Base-by-base conservation (phyloP, 208 protist species). In the Angomonas ambiguus region DNA sequence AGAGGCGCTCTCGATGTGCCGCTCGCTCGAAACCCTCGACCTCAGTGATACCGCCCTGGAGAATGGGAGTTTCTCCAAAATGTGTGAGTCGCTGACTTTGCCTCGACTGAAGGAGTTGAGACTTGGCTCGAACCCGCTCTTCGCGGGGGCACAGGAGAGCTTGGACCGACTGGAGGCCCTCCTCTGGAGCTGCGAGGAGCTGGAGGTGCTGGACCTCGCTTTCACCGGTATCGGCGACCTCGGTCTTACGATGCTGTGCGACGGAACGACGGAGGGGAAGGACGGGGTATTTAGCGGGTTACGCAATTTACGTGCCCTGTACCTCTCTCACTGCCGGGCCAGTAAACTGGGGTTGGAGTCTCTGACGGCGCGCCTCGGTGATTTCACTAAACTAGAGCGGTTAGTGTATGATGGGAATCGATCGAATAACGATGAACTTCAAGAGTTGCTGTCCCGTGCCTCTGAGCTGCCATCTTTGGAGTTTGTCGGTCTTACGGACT, bases 181-280 rank as follows among this genome's bases (percentile, higher is more conserved):
- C 35, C 76, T 93, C 20, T 51, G 62, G 58, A 49, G 51, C 28
- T 63, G 73, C 8, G 16, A 70, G 25, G 27, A 18, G 13, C 65
- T 93, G 51, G 35, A 59, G 18, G 31, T 35, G 57, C 69, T 93
- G 6, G 84, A 93, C 62, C 69, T 91, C n/a, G 79, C 82, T 31
- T 91, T 79, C 58, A 90, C 82, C 2, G 82, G 57, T 2, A 64
- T 93, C 4, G 87, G 80, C n/a, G 82, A 83, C 62, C 45, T 87
- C 8, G 87, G 87, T 22, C 61, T 87, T 5, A 82, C 82, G 24
- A 67, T 86, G 56, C 69, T 93, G 62, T 85, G 82, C 42, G 87
- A 93, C 65, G 84, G 82, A 30, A 42, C 63, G 5, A 32, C 24
- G 18, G 65, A n/a, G 18, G 32, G 28, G 11, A 34, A 18, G 18